Evolutionary conservation across 2,329 filamentous ascomycete genomes (phyloP).

Genomic region (Apiospora saccharicola): DNA sequence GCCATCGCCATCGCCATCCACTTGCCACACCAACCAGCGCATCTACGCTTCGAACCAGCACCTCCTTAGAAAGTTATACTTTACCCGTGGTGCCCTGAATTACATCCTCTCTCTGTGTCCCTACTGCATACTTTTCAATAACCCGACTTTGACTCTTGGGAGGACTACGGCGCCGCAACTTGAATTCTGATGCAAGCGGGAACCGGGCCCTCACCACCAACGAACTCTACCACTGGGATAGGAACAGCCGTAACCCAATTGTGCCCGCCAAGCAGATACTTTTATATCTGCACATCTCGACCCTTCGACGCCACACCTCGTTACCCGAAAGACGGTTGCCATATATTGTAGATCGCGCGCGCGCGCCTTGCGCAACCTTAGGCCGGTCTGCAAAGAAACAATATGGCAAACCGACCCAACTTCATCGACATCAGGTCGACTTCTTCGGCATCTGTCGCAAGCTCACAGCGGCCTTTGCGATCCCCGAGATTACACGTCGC

Average conservation of each 20-base stretch:
- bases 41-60: background rate
- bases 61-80: slow-evolving; percentile 1
- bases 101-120: background rate
- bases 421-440: slow-evolving; percentile 67
- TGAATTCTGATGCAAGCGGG: background rate
- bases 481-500: slow-evolving; percentile 81
- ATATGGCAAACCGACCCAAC: slow-evolving; percentile 64
- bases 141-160: background rate
- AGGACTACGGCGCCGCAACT: slow-evolving; percentile 8
- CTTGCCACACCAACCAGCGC: no score
- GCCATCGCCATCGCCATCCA: background rate
- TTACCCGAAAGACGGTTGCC: background rate
- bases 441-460: slow-evolving; percentile 58
- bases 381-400: slow-evolving; percentile 30
- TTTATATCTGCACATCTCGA: background rate
- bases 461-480: slow-evolving; percentile 61
- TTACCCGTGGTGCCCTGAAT: slow-evolving; percentile 5
- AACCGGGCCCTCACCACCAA: background rate
- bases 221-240: slow-evolving; percentile 2
- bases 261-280: slow-evolving; percentile 9
- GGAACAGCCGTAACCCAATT: background rate
- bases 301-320: slow-evolving; percentile 12
- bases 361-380: slow-evolving; percentile 8
- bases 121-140: background rate
- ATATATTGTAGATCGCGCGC: slow-evolving; percentile 14